These are phyloP conservation scores for Taxawa tesnikishii DNA, from an alignment of 2,329 filamentous ascomycete genomes.

Conservation along the genomic window DNA sequence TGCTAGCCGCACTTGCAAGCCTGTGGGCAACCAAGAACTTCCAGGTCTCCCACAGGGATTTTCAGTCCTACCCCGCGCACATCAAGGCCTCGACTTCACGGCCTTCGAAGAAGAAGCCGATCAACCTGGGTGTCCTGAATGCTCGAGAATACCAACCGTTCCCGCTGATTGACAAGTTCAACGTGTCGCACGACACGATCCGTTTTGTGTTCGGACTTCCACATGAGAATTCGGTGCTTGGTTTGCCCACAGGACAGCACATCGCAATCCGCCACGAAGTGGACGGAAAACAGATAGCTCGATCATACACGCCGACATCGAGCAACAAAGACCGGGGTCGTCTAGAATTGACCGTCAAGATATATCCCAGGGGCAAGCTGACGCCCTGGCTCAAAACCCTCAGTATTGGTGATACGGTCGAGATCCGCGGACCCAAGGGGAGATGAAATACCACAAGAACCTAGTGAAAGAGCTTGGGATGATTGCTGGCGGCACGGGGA, in stretches of 20 bases:
- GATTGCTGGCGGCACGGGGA: constrained; percentile 43
- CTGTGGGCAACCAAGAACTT: not conserved
- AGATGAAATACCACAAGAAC: constrained; percentile 39
- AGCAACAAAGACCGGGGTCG: constrained; percentile 27
- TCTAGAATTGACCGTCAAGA: constrained; percentile 39
- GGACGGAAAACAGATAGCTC: constrained; percentile 10
- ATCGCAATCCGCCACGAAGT: constrained; percentile 16
- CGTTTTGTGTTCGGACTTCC: constrained; percentile 18
- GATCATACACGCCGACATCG: constrained; percentile 14
- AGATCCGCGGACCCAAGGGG: constrained; percentile 46
- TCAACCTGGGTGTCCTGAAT: constrained; percentile 36
- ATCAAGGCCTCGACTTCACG: constrained; percentile 17
- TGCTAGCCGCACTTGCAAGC: not conserved
- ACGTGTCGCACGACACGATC: constrained; percentile 12
- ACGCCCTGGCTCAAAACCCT: constrained; percentile 38
- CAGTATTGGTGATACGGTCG: constrained; percentile 34
- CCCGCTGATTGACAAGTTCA: constrained; percentile 21
- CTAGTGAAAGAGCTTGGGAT: constrained; percentile 38
- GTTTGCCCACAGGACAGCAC: constrained; percentile 19
- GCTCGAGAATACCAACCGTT: constrained; percentile 36
- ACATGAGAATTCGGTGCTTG: constrained; percentile 13
- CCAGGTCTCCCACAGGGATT: not conserved
- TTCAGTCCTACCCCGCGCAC: constrained; percentile 19
- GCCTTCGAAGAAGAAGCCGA: constrained; percentile 3
- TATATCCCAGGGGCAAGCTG: constrained; percentile 36